These are phyloP conservation scores for Sporothrix euskadiensis DNA, from an alignment of 2,329 filamentous ascomycete species.

Conservation along the genomic window DNA sequence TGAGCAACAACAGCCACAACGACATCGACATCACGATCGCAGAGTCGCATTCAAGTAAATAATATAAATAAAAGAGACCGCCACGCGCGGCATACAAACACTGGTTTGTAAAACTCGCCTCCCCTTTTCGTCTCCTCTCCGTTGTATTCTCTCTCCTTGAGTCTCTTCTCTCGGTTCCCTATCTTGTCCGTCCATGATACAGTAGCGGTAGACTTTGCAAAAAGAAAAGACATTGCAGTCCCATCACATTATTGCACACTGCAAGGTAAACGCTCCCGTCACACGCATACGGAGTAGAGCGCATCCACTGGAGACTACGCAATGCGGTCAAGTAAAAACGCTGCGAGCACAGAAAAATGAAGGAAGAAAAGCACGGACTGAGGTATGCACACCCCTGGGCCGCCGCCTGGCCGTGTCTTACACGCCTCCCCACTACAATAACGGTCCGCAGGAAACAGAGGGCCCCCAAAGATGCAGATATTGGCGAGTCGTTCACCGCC, in stretches of 20 bases:
- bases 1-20: neutral
- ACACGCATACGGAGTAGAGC: neutral
- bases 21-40: neutral
- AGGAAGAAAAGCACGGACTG: neutral
- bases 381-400: neutral
- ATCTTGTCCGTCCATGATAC: neutral
- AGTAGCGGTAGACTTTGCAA: neutral
- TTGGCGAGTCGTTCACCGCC: slow-evolving; percentile 19
- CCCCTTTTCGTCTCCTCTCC: neutral
- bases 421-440: neutral
- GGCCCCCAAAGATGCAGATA: neutral
- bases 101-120: neutral
- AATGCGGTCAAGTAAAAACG: neutral
- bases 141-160: neutral
- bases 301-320: neutral
- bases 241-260: neutral
- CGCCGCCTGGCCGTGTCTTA: neutral
- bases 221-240: neutral
- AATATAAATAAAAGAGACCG: neutral
- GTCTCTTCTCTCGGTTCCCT: neutral
- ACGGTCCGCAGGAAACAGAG: neutral
- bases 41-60: neutral
- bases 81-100: neutral
- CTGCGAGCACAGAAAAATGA: neutral
- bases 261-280: neutral